phyloP scores from a whole-genome alignment of 2,329 filamentous ascomycete genomes.

The Colletotrichum navitas region DNA sequence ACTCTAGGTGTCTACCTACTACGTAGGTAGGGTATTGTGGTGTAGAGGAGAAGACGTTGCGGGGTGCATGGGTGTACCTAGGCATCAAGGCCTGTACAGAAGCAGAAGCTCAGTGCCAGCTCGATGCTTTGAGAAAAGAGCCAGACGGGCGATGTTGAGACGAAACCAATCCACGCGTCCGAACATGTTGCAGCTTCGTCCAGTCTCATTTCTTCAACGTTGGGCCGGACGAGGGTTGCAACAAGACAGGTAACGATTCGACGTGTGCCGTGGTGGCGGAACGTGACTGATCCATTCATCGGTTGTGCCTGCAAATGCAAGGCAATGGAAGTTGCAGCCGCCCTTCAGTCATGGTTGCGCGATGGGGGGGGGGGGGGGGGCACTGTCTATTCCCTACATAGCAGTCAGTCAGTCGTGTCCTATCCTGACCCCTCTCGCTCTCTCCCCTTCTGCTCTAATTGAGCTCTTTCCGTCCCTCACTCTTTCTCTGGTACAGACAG shows the following conservation, averaged over 20 bases:
- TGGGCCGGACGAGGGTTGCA: constrained; percentile 23
- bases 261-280: neutral
- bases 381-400: neutral
- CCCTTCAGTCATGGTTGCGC: neutral
- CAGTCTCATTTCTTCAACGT: constrained; percentile 13
- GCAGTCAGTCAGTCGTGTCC: neutral
- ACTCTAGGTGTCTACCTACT: neutral
- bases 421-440: neutral
- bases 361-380: neutral
- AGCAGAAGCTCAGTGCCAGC: neutral
- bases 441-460: neutral
- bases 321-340: neutral
- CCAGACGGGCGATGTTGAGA: constrained; percentile 34
- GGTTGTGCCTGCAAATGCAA: constrained; percentile 13
- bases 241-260: constrained; percentile 31
- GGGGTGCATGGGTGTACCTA: constrained; percentile 28
- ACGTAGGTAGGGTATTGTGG: neutral
- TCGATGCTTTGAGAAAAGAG: constrained; percentile 26
- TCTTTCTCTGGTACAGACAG: neutral
- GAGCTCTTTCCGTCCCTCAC: neutral
- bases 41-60: constrained; percentile 25
- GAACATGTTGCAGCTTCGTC: constrained; percentile 41
- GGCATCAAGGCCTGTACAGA: neutral
- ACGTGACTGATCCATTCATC: constrained; percentile 1
- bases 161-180: constrained; percentile 40